Evolutionary conservation across 257 asterid species (phyloP).

Genomic region (Cordia subcordata): DNA sequence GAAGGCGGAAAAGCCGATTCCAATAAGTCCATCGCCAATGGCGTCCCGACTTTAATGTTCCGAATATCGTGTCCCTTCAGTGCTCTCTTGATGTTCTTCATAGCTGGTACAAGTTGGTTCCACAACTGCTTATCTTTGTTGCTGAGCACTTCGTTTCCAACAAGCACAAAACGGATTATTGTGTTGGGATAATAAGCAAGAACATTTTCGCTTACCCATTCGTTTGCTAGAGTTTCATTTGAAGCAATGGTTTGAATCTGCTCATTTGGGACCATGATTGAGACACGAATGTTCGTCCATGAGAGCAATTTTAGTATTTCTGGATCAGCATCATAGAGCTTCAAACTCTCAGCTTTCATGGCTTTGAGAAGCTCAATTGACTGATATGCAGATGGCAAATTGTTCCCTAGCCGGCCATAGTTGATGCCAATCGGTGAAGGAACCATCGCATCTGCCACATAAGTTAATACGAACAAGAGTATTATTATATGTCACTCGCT

Average conservation of each 20-base stretch:
- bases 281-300: constrained; percentile 44
- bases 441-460: constrained; percentile 44
- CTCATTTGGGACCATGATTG: constrained; percentile 54
- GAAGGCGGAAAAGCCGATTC: constrained; percentile 67
- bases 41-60: constrained; percentile 68
- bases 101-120: constrained; percentile 66
- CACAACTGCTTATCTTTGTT: constrained; percentile 27
- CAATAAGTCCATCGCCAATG: constrained; percentile 63
- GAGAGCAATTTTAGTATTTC: constrained; percentile 60
- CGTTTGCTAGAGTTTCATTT: constrained; percentile 36
- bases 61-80: constrained; percentile 33
- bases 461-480: no score
- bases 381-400: constrained; percentile 50
- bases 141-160: constrained; percentile 69
- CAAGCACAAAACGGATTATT: constrained; percentile 46
- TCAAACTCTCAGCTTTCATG: constrained; percentile 40
- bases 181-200: constrained; percentile 49
- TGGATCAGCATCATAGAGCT: constrained; percentile 61
- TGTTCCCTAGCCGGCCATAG: constrained; percentile 55
- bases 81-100: constrained; percentile 39
- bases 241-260: constrained; percentile 47
- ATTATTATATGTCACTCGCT: no score
- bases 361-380: constrained; percentile 38
- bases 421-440: constrained; percentile 69
- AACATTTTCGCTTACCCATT: constrained; percentile 58